These are phyloP conservation scores for Cicer cuneatum DNA, from an alignment of 306 rosid species.

Conservation along the genomic window DNA sequence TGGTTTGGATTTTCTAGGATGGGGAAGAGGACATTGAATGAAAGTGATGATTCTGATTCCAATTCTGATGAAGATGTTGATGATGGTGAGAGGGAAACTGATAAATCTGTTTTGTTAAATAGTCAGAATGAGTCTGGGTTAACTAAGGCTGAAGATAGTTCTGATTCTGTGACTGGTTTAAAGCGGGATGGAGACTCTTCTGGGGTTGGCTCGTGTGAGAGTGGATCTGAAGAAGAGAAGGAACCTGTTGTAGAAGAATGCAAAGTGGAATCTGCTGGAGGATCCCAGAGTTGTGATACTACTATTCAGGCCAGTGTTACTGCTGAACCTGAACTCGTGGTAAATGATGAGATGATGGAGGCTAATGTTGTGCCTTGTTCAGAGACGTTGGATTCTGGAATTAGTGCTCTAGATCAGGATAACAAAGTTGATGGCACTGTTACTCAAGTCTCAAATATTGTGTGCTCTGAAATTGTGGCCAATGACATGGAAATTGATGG, in stretches of 20 bases:
- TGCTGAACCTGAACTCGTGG: constrained; percentile 47
- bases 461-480: constrained; percentile 43
- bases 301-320: constrained; percentile 10
- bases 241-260: constrained; percentile 54
- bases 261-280: constrained; percentile 48
- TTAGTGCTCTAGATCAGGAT: constrained; percentile 49
- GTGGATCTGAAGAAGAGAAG: constrained; percentile 85
- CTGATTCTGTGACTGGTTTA: constrained; percentile 66
- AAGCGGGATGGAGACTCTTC: constrained; percentile 59
- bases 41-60: constrained; percentile 77
- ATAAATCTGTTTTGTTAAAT: constrained; percentile 62
- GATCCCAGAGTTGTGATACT: constrained; percentile 38
- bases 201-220: constrained; percentile 58
- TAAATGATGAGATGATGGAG: constrained; percentile 38
- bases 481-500: constrained; percentile 53
- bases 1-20: constrained; percentile 61
- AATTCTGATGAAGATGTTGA: constrained; percentile 55
- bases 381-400: constrained; percentile 41
- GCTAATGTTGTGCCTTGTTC: constrained; percentile 42
- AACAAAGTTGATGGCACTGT: constrained; percentile 39
- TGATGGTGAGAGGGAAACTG: constrained; percentile 56
- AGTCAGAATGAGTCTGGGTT: constrained; percentile 58
- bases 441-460: constrained; percentile 40
- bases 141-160: constrained; percentile 68
- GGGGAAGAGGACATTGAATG: constrained; percentile 79